Base-by-base conservation (phyloP, 1,284 basidiomycete species). In the Lentinula novae-zelandiae region DNA sequence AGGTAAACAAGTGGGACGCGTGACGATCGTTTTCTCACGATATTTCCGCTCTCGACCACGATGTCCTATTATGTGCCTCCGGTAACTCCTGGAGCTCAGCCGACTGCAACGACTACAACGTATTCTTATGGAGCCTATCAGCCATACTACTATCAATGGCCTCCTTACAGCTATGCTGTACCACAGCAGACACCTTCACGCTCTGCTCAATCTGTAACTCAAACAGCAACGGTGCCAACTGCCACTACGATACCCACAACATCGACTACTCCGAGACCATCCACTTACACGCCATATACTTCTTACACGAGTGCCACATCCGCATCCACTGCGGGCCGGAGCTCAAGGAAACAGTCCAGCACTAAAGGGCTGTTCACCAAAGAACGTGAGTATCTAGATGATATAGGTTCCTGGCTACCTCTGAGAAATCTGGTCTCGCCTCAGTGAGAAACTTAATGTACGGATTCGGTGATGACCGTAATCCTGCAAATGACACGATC, bases 381-480 rank as follows among this genome's bases (percentile, higher is more conserved):
- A 83, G 90, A 92, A 74, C 72, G 90, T 90, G 69, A 73, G 90
- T 79, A 36, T 33, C 5, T 31, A 20, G 7, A 46, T 31, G 48
- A 42, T 60, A 22, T 12, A 38, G 44, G 22, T n/a, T 15, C 59
- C 12, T 51, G 60, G 17, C 51, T 44, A 34, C 61, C 51, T 13
- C 33, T 61, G 50, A 61, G 57, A 57, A 60, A 51, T 40, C 20
- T 58, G 48, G 40, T 57, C 42, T 49, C 7, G 10, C 33, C 52
- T 65, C 34, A 95, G 93, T 96, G 62, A 86, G 89, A 64, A 90
- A 84, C 61, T 78, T 96, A 58, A 96, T 96, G 94, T 96, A 95
- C 69, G 93, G 92, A n/a, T 97, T 95, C 71, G 95, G 95, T 17
- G 95, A 97, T 70, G 92, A 93, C 69, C 83, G 90, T 17, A 90